Base-by-base conservation (phyloP, 1,284 basidiomycete species). In the Ganoderma resinaceum region DNA sequence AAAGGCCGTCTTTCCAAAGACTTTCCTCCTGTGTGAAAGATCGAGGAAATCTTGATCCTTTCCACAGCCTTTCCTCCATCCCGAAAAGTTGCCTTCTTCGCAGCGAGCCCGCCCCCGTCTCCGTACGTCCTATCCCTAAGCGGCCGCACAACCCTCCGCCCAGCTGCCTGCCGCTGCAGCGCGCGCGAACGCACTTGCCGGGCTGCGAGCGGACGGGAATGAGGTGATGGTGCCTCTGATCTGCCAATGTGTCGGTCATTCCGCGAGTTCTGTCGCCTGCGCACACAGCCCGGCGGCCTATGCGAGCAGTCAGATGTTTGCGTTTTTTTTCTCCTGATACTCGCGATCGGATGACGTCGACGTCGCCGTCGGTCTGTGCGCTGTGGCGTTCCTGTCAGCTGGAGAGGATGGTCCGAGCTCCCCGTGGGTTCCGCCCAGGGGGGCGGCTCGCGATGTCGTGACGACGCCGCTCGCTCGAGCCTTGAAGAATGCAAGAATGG, bases 201-300 rank as follows among this genome's bases (percentile, higher is more conserved):
- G 23, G 58, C 37, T 61, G 63, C 57, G 37, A 42, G 20, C 18
- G 42, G 55, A n/a, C 42, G 42, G 57, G 40, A 46, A 59, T 40
- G 58, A 59, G 35, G 37, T 38, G 58, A 37, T 35, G 58, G 58
- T 37, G 37, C 37, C 14, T 12, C 37, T 38, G 58, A 40, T 26
- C n/a, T 33, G 20, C 55, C 33, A 57, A 16, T 29, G 31, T 37
- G 55, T 57, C 55, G 55, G 55, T 35, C 55, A 57, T 59, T 11
- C 40, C 37, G 58, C 37, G 58, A 29, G 11, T n/a, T 14, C 14
- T 29, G 3, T 49, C 57, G 43, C 57, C 53, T 64, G 63, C 55
- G 26, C 16, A 49, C 63, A 60, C 63, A 65, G 63, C 63, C 57
- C 58, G 37, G 4, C 55, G 55, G 55, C 52, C 31, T 55, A 33